Conservation (phyloP, 192 early-diverging fungal species). For the Podila horticola region DNA sequence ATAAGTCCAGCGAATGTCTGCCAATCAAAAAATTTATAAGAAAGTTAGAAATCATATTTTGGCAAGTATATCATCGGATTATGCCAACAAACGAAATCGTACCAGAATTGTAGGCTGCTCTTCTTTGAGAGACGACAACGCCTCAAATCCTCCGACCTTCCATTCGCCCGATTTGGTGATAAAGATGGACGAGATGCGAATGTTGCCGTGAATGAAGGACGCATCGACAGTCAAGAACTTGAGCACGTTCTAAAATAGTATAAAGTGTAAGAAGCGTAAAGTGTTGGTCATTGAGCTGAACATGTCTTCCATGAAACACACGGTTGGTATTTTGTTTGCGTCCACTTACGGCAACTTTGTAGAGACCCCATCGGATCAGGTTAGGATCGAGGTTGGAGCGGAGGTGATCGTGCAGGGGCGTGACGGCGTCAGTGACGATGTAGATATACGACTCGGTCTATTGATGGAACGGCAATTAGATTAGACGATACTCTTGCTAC, state of each 20-base stretch:
- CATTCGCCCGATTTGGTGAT: slow-evolving; percentile 94
- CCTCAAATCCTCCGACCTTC: slow-evolving; percentile 92
- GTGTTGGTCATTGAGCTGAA: background rate
- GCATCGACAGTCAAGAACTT: slow-evolving; percentile 91
- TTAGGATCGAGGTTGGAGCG: slow-evolving; percentile 62
- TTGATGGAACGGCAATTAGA: background rate
- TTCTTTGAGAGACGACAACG: slow-evolving; percentile 76
- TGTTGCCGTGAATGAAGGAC: slow-evolving; percentile 87
- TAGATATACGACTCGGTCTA: slow-evolving; percentile 80
- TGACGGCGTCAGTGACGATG: slow-evolving; percentile 89
- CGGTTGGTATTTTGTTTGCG: background rate
- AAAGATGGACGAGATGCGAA: slow-evolving; percentile 82
- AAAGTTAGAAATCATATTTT: slow-evolving; percentile 9
- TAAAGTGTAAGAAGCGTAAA: slow-evolving; percentile 4
- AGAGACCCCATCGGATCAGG: slow-evolving; percentile 87
- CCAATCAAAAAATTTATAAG: background rate
- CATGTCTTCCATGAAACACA: background rate
- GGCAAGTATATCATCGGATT: too few species aligned
- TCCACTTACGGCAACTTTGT: slow-evolving; percentile 82
- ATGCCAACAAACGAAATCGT: slow-evolving; percentile 7
- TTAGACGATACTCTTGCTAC: too few species aligned
- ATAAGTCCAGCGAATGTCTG: slow-evolving; percentile 73
- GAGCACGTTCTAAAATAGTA: slow-evolving; percentile 71
- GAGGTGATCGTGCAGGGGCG: slow-evolving; percentile 70
- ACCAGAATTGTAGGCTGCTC: slow-evolving; percentile 71